phyloP scores from a whole-genome alignment of 2,329 filamentous ascomycete species.

The Claviceps humidiphila region DNA sequence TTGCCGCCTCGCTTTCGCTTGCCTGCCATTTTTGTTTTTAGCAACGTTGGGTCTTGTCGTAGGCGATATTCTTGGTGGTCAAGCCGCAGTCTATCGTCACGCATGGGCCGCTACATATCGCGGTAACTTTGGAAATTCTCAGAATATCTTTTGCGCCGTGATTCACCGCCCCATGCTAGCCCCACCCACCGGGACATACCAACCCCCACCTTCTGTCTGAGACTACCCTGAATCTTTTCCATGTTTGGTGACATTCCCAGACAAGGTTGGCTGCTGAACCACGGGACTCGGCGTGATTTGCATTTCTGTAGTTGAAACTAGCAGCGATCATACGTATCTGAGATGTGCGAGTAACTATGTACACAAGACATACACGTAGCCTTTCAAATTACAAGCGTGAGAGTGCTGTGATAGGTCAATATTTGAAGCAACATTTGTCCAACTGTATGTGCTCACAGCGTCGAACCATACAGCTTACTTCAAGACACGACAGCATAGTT shows the following conservation, averaged over 20 bases:
- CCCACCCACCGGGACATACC: neutral
- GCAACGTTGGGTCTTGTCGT: neutral
- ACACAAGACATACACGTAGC: no score
- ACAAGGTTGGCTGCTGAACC: no score
- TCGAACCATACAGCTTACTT: no score
- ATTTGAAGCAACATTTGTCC: no score
- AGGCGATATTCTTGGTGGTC: neutral
- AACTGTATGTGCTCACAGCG: no score
- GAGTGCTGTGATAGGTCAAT: no score
- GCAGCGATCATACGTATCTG: no score
- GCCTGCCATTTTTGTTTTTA: conserved; percentile 15
- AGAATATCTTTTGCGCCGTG: conserved; percentile 3
- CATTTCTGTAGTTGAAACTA: no score
- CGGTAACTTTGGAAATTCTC: neutral
- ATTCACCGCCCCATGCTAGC: neutral
- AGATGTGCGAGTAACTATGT: no score
- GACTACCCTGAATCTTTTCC: neutral
- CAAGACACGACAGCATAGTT: no score
- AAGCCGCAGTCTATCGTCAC: neutral
- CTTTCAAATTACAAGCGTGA: no score
- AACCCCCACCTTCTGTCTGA: neutral
- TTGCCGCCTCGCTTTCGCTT: conserved; percentile 24
- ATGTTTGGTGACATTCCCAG: neutral
- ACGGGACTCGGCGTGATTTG: no score
- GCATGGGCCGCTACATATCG: neutral